Percentiles rank a stretch among this genome's conserved stretches.
These are phyloP conservation scores for Polychytrium aggregatum DNA, from an alignment of 192 early-diverging fungal species.

Conservation along the genomic window DNA sequence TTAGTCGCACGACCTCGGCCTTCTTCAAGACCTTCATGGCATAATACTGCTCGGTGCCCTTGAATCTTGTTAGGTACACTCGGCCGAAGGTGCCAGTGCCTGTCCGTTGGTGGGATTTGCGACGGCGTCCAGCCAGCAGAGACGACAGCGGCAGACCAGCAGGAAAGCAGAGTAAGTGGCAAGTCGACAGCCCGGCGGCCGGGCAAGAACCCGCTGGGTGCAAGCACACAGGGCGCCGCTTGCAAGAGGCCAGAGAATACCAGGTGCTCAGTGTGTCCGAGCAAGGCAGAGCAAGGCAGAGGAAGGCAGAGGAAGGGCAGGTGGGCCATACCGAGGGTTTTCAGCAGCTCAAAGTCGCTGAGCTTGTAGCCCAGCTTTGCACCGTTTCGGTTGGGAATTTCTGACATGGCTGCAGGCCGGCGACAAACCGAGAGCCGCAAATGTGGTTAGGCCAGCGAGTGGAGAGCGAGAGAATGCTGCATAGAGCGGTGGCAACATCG, in stretches of 20 bases:
- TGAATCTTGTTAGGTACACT: slow-evolving; percentile 80
- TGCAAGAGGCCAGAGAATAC: too few species aligned
- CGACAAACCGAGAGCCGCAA: too few species aligned
- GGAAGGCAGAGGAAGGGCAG: not conserved
- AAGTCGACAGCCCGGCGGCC: not conserved
- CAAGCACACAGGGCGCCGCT: too few species aligned
- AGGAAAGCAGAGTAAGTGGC: not conserved
- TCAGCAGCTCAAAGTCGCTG: slow-evolving; percentile 33
- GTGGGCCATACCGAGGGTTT: slow-evolving; percentile 29
- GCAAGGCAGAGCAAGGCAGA: too few species aligned
- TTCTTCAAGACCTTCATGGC: slow-evolving; percentile 50
- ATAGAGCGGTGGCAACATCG: too few species aligned
- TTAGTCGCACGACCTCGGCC: slow-evolving; percentile 36
- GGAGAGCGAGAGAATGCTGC: too few species aligned
- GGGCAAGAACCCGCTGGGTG: not conserved
- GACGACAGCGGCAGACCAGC: not conserved
- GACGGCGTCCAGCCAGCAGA: too few species aligned
- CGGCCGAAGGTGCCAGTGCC: slow-evolving; percentile 96
- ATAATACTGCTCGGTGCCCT: slow-evolving; percentile 73
- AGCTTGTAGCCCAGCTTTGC: slow-evolving; percentile 28
- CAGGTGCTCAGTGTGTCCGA: too few species aligned
- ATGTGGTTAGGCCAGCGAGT: too few species aligned
- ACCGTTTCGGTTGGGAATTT: too few species aligned
- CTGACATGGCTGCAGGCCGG: too few species aligned
- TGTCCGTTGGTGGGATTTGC: slow-evolving; percentile 8